Conservation (phyloP, 2,329 filamentous ascomycete species). For the Hypoxylon sp. region DNA sequence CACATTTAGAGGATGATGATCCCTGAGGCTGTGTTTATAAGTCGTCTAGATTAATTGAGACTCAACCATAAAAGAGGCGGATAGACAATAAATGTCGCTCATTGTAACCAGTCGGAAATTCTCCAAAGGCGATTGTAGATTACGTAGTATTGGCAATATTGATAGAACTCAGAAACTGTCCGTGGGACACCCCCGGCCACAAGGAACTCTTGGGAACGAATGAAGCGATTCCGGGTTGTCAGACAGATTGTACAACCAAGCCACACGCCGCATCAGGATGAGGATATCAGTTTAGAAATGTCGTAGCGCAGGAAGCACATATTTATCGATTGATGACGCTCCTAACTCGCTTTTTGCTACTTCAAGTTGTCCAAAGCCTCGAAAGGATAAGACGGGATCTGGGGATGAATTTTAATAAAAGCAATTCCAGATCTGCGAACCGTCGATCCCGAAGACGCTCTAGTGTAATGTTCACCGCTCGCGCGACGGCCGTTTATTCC, state of each 20-base stretch:
- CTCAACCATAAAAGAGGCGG: background rate
- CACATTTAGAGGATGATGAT: conserved; percentile 31
- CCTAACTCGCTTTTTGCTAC: conserved; percentile 15
- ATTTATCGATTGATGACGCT: conserved; percentile 22
- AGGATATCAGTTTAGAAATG: background rate
- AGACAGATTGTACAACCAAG: conserved; percentile 27
- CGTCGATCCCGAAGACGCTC: conserved; percentile 13
- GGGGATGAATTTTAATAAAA: conserved; percentile 16
- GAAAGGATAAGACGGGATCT: conserved; percentile 23
- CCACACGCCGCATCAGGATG: conserved; percentile 19
- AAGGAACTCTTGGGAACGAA: conserved; percentile 12
- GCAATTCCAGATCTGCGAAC: conserved; percentile 11
- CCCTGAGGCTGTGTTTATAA: conserved; percentile 31
- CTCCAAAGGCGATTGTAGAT: background rate
- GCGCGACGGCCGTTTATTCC: background rate
- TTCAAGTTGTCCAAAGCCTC: conserved; percentile 14
- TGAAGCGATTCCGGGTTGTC: conserved; percentile 16
- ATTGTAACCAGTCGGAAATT: background rate
- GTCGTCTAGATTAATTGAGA: background rate
- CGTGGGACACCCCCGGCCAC: conserved; percentile 4
- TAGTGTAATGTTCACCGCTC: background rate
- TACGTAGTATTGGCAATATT: background rate
- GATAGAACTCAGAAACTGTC: conserved; percentile 1
- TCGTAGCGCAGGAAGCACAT: background rate
- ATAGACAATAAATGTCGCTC: background rate